Evolutionary conservation across 2,329 filamentous ascomycete species (phyloP).

Genomic region (Hypocrella siamensis): DNA sequence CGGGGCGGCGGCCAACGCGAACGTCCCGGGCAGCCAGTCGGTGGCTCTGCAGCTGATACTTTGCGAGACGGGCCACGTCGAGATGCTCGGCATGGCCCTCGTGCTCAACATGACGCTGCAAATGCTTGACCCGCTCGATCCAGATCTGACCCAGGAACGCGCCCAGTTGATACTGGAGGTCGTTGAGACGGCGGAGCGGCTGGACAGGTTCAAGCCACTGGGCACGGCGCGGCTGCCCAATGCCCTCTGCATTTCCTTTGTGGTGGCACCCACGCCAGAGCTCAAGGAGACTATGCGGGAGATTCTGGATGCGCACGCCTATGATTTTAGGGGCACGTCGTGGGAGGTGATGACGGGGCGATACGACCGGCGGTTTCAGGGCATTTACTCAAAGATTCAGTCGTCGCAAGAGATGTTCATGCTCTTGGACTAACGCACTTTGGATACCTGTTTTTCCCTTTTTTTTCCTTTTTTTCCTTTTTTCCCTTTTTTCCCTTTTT

Average conservation of each 20-base stretch:
- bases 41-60: not conserved
- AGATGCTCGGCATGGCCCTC: slow-evolving; percentile 1
- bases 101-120: slow-evolving; percentile 2
- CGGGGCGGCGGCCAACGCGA: not conserved
- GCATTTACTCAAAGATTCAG: no score
- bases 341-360: slow-evolving; percentile 1
- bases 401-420: no score
- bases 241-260: slow-evolving; percentile 1
- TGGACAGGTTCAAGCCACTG: slow-evolving; percentile 1
- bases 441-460: no score
- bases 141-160: not conserved
- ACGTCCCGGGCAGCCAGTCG: not conserved
- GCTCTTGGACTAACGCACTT: no score
- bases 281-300: not conserved
- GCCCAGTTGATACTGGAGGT: not conserved
- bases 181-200: not conserved
- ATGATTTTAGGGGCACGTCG: slow-evolving; percentile 1
- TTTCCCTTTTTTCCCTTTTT: no score
- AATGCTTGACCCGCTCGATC: not conserved
- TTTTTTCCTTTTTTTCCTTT: no score
- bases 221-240: slow-evolving; percentile 1
- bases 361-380: slow-evolving; percentile 1
- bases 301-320: not conserved
- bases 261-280: not conserved
- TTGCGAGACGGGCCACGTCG: slow-evolving; percentile 1